Evolutionary conservation across 331 rosid species (phyloP), one percentile per base, ranked within the genome.

Genomic region (Quercus lobata): DNA sequence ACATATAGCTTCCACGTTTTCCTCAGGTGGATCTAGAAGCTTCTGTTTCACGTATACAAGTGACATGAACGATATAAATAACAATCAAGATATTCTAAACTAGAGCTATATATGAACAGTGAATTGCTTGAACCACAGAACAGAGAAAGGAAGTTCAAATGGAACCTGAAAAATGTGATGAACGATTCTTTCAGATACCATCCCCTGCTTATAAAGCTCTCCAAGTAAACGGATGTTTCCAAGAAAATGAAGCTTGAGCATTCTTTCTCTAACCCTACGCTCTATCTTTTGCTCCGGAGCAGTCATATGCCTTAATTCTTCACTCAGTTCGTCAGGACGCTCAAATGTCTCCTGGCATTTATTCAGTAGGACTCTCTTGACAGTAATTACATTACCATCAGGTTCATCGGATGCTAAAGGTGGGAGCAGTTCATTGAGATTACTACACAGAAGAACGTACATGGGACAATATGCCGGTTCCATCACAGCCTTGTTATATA

Each of bases 401-500:
- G 97, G 92, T 76, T 90, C 97, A 9, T 93, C 96, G 21, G 98
- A 88, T 27, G 99, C 97, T 79, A 93, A 96, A 49, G 84, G 80
- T 41, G 97, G 97, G 73, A 96, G 98, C 87, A 87, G 90, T 82
- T 66, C 88, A 78, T 87, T 87, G 53, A 96, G 98, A 86, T 96
- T 97, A 27, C 82, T 84, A 70, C 97, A 96, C 80, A 96, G 85
- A 71, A 29, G 91, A 44, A 98, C 97, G 79, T 96, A 96, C 99
- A 96, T 96, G 81, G 94, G 98, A 83, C 99, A 96, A 88, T 92
- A 96, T 19, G 99, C 93, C 30, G 99, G 99, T 57, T 96, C 99
- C 53, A 96, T 91, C 81, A 96, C 98, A 32, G 99, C 98, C 86
- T 96, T 96, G 27, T 93, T 97, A 87, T 90, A 88, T 77, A 96